These are phyloP conservation scores for Neurospora discreta DNA, from an alignment of 495 filamentous ascomycete genomes.

Conservation along the genomic window DNA sequence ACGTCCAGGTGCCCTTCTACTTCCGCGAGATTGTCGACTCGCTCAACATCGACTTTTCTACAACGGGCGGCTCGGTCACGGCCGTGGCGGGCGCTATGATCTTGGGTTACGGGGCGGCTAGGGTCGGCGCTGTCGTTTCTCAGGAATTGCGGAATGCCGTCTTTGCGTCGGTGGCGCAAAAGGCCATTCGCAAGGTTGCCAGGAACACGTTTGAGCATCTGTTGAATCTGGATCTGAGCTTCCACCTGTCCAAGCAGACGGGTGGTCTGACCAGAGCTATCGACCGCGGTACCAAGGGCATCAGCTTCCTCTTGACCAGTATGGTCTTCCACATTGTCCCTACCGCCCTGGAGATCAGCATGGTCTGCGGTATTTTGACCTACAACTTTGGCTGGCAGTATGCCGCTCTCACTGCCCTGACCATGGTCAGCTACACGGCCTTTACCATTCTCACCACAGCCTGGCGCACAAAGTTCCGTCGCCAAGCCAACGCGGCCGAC, in stretches of 20 bases:
- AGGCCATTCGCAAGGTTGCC: conserved; percentile 85
- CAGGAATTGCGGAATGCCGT: conserved; percentile 91
- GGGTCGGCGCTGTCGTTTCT: conserved; percentile 76
- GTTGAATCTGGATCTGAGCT: conserved; percentile 78
- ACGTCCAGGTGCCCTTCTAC: conserved; percentile 97
- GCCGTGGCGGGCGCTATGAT: conserved; percentile 89
- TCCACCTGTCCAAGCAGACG: conserved; percentile 88
- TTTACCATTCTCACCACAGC: conserved; percentile 94
- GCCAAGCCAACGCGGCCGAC: conserved; percentile 89
- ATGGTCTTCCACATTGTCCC: conserved; percentile 98
- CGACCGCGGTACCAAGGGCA: conserved; percentile 93
- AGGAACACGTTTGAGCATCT: conserved; percentile 88
- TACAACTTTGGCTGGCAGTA: conserved; percentile 91
- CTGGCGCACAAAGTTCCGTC: conserved; percentile 93
- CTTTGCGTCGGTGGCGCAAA: conserved; percentile 93
- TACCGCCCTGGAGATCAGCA: conserved; percentile 82
- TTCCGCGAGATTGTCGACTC: conserved; percentile 95
- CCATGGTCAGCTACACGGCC: conserved; percentile 86
- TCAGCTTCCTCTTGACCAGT: conserved; percentile 89
- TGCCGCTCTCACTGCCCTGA: conserved; percentile 78
- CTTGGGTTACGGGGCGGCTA: conserved; percentile 76
- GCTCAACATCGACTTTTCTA: conserved; percentile 89
- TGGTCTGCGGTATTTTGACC: conserved; percentile 89
- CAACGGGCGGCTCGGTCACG: conserved; percentile 71
- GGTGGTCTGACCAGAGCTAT: conserved; percentile 90